phyloP scores from a whole-genome alignment of 2,329 filamentous ascomycete species.

The Phoma sp. region DNA sequence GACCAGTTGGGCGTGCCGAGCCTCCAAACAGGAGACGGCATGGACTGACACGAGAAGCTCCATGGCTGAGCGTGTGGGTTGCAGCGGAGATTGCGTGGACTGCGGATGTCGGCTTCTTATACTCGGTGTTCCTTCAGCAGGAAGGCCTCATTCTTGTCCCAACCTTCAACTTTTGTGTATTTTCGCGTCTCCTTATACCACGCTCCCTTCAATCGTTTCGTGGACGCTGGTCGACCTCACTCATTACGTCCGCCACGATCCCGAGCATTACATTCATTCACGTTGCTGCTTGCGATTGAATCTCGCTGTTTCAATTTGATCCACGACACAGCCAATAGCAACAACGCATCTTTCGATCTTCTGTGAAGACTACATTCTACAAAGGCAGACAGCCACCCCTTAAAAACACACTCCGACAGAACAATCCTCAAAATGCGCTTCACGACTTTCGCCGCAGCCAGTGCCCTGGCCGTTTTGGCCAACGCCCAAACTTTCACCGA shows the following conservation, averaged over 20 bases:
- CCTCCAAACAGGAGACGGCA: slow-evolving; percentile 32
- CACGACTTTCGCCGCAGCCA: slow-evolving; percentile 31
- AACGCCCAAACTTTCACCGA: slow-evolving; percentile 54
- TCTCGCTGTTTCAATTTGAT: slow-evolving; percentile 23
- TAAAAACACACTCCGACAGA: slow-evolving; percentile 2
- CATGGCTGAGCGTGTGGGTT: slow-evolving; percentile 28
- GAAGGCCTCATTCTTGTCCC: slow-evolving; percentile 31
- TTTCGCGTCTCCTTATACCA: slow-evolving; percentile 29
- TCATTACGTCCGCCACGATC: slow-evolving; percentile 29
- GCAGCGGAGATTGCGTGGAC: slow-evolving; percentile 35
- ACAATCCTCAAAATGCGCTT: slow-evolving; percentile 36
- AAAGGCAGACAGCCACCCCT: slow-evolving; percentile 1
- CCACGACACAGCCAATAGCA: slow-evolving; percentile 2
- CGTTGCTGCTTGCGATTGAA: slow-evolving; percentile 20
- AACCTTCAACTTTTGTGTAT: slow-evolving; percentile 33
- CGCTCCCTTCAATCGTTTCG: slow-evolving; percentile 32
- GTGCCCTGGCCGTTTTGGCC: slow-evolving; percentile 42
- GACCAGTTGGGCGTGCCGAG: slow-evolving; percentile 33
- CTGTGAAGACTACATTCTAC: slow-evolving; percentile 38
- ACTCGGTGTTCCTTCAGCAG: slow-evolving; percentile 26
- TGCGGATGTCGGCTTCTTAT: slow-evolving; percentile 35
- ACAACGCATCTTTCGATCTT: slow-evolving; percentile 28
- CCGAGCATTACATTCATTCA: slow-evolving; percentile 38
- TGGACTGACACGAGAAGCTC: slow-evolving; percentile 25
- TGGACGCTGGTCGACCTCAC: slow-evolving; percentile 40